phyloP scores from a whole-genome alignment of 2,329 filamentous ascomycete genomes.

The Colletotrichum sp. region DNA sequence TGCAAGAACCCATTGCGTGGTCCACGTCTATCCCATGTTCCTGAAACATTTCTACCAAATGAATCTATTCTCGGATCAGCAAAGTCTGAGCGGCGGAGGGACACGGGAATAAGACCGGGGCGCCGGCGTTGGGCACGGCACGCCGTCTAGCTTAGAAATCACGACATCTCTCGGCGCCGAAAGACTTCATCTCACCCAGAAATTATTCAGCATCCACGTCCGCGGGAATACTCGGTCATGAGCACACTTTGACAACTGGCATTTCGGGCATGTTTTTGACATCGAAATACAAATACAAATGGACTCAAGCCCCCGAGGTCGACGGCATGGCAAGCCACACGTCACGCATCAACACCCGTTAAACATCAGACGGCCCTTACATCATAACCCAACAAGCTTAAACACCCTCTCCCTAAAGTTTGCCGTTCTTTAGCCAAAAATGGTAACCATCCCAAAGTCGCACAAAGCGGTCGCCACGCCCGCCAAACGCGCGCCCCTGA shows the following conservation, averaged over 20 bases:
- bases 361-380: background rate
- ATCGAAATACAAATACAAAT: background rate
- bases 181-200: background rate
- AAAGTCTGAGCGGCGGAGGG: background rate
- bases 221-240: background rate
- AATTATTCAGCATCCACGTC: slow-evolving; percentile 1
- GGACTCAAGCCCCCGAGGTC: background rate
- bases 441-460: slow-evolving; percentile 25
- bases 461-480: slow-evolving; percentile 30
- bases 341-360: background rate
- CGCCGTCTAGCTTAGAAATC: slow-evolving; percentile 14
- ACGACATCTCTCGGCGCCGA: slow-evolving; percentile 4
- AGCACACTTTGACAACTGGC: background rate
- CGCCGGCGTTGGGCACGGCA: background rate
- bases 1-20: background rate
- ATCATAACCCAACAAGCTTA: background rate
- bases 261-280: background rate
- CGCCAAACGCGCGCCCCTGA: slow-evolving; percentile 26
- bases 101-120: background rate
- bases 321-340: background rate
- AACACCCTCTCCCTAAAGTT: background rate
- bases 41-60: background rate
- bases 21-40: background rate
- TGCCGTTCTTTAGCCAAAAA: background rate
- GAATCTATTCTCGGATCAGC: background rate